phyloP scores from a whole-genome alignment of 768 basidiomycete genomes.

The Plicaturopsis crispa region DNA sequence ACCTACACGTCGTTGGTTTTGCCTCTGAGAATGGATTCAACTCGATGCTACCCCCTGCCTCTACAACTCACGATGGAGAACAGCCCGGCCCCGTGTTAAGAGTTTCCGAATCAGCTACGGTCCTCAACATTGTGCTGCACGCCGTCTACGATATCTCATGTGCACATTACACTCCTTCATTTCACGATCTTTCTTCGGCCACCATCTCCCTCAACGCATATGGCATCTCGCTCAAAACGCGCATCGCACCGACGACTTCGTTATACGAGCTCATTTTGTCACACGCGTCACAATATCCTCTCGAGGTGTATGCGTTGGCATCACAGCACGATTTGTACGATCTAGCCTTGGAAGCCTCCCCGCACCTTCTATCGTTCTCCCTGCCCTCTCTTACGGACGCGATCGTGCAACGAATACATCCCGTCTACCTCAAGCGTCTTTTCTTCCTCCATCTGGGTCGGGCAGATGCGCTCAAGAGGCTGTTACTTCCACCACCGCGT shows the following conservation, averaged over 20 bases:
- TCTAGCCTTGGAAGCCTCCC: conserved; percentile 68
- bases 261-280: conserved; percentile 56
- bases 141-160: conserved; percentile 66
- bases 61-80: neutral
- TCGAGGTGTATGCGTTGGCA: conserved; percentile 69
- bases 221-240: conserved; percentile 45
- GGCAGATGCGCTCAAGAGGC: conserved; percentile 72
- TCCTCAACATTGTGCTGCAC: conserved; percentile 54
- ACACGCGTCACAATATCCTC: conserved; percentile 58
- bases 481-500: conserved; percentile 35
- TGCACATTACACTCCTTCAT: conserved; percentile 65
- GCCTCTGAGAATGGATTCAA: conserved; percentile 19
- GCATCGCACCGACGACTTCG: conserved; percentile 42
- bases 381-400: conserved; percentile 66
- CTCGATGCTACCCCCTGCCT: conserved; percentile 8
- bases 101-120: conserved; percentile 19
- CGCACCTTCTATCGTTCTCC: conserved; percentile 66
- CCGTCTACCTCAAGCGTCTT: conserved; percentile 70
- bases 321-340: conserved; percentile 60
- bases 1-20: conserved; percentile 12
- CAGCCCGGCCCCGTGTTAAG: conserved; percentile 4
- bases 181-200: conserved; percentile 48
- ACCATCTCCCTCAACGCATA: conserved; percentile 51
- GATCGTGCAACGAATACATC: conserved; percentile 60
- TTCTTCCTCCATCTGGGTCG: conserved; percentile 84